These are phyloP conservation scores for Cicer arietinum DNA, from an alignment of 306 rosid species.

Conservation along the genomic window DNA sequence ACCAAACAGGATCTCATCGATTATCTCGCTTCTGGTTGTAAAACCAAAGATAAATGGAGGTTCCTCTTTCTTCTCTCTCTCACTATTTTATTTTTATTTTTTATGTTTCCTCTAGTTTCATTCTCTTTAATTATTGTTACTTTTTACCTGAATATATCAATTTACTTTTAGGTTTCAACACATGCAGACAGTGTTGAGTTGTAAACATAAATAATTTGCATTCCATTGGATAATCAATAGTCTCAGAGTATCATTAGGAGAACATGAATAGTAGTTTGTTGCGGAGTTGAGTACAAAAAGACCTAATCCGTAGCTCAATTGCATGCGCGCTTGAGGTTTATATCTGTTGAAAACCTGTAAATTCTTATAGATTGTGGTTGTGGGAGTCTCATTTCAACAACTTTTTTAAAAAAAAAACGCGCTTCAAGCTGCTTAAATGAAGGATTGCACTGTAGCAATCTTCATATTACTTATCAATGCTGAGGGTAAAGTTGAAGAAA, in stretches of 20 bases:
- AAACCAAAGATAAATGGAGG: slow-evolving; percentile 86
- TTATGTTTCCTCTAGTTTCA: background rate
- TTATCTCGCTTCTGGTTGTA: slow-evolving; percentile 84
- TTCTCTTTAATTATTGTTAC: background rate
- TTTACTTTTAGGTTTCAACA: background rate
- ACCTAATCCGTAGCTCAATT: background rate
- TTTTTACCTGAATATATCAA: background rate
- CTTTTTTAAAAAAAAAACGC: background rate
- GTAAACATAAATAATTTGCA: background rate
- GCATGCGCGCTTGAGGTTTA: slow-evolving; percentile 3
- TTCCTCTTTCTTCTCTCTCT: slow-evolving; percentile 17
- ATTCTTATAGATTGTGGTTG: background rate
- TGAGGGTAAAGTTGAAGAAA: background rate
- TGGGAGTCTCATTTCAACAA: background rate
- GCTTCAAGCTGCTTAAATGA: background rate
- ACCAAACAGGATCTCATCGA: slow-evolving; percentile 81
- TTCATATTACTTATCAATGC: background rate
- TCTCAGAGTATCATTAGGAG: background rate
- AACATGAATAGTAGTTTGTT: background rate
- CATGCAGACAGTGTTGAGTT: background rate
- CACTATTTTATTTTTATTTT: background rate
- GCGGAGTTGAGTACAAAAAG: background rate
- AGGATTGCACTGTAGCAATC: background rate
- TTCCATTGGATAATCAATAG: background rate
- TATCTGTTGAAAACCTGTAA: background rate